Evolutionary conservation across 148 eudicot species (phyloP), one percentile per base, ranked within the genome.

Genomic region (Rhododendron griersonianum): DNA sequence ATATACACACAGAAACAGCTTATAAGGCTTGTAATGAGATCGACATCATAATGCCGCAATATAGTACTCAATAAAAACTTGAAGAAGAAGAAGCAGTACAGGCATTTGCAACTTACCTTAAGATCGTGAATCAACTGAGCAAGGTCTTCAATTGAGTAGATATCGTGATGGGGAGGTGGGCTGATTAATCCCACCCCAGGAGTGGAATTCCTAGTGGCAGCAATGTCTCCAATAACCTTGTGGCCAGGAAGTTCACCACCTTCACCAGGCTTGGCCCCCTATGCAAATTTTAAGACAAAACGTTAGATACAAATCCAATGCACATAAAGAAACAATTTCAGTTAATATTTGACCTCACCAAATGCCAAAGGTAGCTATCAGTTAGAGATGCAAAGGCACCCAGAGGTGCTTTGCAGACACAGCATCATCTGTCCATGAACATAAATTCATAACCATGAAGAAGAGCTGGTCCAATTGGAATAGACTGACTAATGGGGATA

Each of bases 231-330:
- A 84, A 95, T 91, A 87, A 98, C 99, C 90, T 98, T 98, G 85
- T 98, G 98, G 55, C 99, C 99, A 28, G 99, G 99, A 84, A 98
- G 96, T 88, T 98, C 99, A 89, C 99, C 99, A 75, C 99, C 99
- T 93, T 98, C 99, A 75, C 99, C 99, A 19, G 99, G 99, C 91
- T 98, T 98, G 81, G 99, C 99, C 85, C 99, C 99, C 99, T 97
- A 86, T 37, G 87, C 30, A 80, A 86, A 7, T 33, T 47, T 59
- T 65, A 77, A 75, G 78, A 39, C 18, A 6, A 77, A 77, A 65
- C 19, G n/a, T 85, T 80, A 80, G 83, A 21, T 80, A 67, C 50
- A 80, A 79, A 28, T 50, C 63, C 77, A 84, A 55, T 45, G 37
- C 82, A 50, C 76, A 76, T 33, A 11, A 59, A 73, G 30, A 61